A percentile compares a stretch with the other conserved stretches of the same genome.
These are phyloP conservation scores for Alternaria triticimaculans DNA, from an alignment of 2,329 filamentous ascomycete species.

Conservation along the genomic window DNA sequence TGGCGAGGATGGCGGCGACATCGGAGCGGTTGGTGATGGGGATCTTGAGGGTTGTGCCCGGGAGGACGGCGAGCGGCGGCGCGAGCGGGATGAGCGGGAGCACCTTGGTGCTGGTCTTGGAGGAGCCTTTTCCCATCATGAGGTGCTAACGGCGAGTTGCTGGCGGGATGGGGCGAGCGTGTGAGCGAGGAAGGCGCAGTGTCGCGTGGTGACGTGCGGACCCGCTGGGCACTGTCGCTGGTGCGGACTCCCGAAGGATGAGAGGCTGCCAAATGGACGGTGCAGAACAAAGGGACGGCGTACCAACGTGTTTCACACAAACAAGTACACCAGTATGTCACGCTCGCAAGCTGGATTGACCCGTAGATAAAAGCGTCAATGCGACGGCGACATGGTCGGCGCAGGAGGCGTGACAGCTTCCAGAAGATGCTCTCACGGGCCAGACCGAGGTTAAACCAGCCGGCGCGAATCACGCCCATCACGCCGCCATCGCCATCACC, in stretches of 20 bases:
- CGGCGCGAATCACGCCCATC: constrained; percentile 4
- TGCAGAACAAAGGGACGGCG: background rate
- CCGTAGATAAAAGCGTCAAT: background rate
- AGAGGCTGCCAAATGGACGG: background rate
- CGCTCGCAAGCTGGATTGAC: background rate
- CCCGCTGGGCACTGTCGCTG: constrained; percentile 7
- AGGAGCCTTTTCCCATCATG: constrained; percentile 46
- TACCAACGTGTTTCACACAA: background rate
- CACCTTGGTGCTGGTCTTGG: constrained; percentile 45
- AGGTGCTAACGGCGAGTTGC: background rate
- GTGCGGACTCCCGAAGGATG: constrained; percentile 10
- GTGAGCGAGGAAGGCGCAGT: background rate
- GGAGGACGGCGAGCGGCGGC: constrained; percentile 80
- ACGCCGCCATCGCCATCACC: background rate
- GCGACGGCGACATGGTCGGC: background rate
- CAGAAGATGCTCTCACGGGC: constrained; percentile 25
- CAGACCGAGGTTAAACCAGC: constrained; percentile 22
- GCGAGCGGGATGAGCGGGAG: constrained; percentile 84
- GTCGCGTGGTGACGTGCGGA: constrained; percentile 18
- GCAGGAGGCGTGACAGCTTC: constrained; percentile 17
- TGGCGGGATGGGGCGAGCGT: background rate
- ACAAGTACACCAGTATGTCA: background rate
- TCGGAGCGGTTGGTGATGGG: constrained; percentile 84
- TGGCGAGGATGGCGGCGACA: constrained; percentile 84
- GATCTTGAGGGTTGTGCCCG: constrained; percentile 84